phyloP scores from a whole-genome alignment of 192 early-diverging fungal species.

The Coemansia sp. region DNA sequence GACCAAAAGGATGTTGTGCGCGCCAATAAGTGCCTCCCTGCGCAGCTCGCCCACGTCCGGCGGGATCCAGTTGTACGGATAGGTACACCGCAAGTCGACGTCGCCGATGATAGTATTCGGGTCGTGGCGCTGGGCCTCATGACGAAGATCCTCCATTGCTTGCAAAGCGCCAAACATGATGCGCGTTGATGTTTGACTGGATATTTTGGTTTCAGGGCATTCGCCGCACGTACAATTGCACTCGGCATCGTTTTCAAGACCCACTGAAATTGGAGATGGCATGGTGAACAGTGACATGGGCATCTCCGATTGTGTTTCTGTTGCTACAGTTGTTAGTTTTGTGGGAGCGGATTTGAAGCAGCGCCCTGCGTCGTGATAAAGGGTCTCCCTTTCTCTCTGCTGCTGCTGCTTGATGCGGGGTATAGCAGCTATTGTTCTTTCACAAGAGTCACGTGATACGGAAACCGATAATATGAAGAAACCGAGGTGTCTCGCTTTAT shows the following conservation, averaged over 20 bases:
- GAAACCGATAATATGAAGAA: too few relatives aligned
- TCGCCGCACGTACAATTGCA: conserved; percentile 30
- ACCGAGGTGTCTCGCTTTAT: too few relatives aligned
- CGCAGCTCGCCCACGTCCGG: conserved; percentile 18
- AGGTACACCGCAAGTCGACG: conserved; percentile 18
- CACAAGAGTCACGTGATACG: neutral
- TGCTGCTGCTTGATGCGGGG: neutral
- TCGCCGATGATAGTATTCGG: conserved; percentile 18
- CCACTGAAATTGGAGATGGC: neutral
- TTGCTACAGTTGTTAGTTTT: too few relatives aligned
- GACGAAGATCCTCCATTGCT: conserved; percentile 37
- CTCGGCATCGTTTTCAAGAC: neutral
- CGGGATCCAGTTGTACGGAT: conserved; percentile 50
- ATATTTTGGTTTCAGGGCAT: conserved; percentile 33
- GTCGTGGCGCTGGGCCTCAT: conserved; percentile 21
- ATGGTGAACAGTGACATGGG: conserved; percentile 16
- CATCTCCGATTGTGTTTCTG: neutral
- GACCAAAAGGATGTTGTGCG: conserved; percentile 40
- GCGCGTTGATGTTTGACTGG: conserved; percentile 19
- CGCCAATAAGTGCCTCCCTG: conserved; percentile 37
- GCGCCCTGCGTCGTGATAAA: neutral
- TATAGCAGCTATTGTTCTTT: neutral
- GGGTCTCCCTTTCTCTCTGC: too few relatives aligned
- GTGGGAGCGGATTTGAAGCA: too few relatives aligned
- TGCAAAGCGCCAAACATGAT: conserved; percentile 43